These are phyloP conservation scores for Cladophialophora immunda DNA, from an alignment of 2,329 filamentous ascomycete genomes.

Conservation along the genomic window DNA sequence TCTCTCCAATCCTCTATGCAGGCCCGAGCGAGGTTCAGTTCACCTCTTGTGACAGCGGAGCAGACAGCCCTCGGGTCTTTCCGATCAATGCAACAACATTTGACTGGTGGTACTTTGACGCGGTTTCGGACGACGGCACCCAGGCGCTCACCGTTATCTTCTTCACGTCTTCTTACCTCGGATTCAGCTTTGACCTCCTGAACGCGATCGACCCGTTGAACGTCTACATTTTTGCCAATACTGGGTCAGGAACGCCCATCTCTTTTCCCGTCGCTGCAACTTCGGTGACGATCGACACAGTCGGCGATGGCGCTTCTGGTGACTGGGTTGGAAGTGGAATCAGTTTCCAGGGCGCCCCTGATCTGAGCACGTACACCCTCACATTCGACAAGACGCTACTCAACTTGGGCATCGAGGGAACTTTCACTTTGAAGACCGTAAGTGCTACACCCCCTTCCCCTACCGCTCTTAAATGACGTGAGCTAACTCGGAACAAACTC, in stretches of 20 bases:
- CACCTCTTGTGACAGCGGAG: conserved; percentile 22
- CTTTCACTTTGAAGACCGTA: conserved; percentile 31
- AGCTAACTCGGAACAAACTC: too few species aligned
- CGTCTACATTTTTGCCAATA: too few species aligned
- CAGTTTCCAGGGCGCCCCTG: conserved; percentile 27
- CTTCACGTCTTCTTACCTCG: too few species aligned
- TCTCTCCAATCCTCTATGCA: too few species aligned
- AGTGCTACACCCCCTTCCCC: conserved; percentile 15
- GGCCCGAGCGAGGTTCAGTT: conserved; percentile 14
- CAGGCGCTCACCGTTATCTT: conserved; percentile 43
- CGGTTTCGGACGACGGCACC: conserved; percentile 42
- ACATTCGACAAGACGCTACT: too few species aligned
- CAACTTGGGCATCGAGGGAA: conserved; percentile 31
- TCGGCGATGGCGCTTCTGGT: conserved; percentile 21
- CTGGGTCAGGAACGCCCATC: too few species aligned
- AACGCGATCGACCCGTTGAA: too few species aligned
- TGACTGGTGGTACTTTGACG: conserved; percentile 56
- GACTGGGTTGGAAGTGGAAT: conserved; percentile 30
- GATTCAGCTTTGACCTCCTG: too few species aligned
- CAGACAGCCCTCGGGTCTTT: conserved; percentile 44
- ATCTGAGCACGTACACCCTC: conserved; percentile 34
- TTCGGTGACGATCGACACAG: conserved; percentile 30
- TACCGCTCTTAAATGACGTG: too few species aligned
- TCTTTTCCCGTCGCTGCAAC: too few species aligned
- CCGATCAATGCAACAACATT: conserved; percentile 45